These are phyloP conservation scores for Orbilia ellipsospora DNA, from an alignment of 2,329 filamentous ascomycete species.

Conservation along the genomic window DNA sequence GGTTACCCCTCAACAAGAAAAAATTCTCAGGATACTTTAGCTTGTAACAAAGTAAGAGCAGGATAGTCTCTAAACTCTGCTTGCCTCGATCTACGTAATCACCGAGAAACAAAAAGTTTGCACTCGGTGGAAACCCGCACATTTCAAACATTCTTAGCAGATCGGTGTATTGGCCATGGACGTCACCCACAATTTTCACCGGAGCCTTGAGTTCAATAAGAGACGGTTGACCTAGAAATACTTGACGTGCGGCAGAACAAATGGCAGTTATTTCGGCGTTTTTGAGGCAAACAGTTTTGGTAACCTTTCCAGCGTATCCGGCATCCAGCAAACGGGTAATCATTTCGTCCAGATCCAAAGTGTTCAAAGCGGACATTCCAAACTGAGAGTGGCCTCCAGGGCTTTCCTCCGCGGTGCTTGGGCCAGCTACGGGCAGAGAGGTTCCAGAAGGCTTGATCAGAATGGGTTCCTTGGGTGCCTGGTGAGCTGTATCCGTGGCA, in stretches of 20 bases:
- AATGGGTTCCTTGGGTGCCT: slow-evolving; percentile 87
- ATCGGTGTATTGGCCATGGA: slow-evolving; percentile 96
- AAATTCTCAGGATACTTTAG: slow-evolving; percentile 98
- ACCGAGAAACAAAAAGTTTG: slow-evolving; percentile 93
- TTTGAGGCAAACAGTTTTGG: slow-evolving; percentile 95
- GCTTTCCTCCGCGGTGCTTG: slow-evolving; percentile 66
- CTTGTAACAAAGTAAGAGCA: slow-evolving; percentile 94
- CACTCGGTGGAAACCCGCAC: slow-evolving; percentile 92
- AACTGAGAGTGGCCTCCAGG: slow-evolving; percentile 67
- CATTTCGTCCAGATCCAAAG: slow-evolving; percentile 95
- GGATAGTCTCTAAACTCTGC: slow-evolving; percentile 92
- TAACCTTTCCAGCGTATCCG: slow-evolving; percentile 94
- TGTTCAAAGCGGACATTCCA: slow-evolving; percentile 89
- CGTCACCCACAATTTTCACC: slow-evolving; percentile 97
- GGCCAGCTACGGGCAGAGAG: slow-evolving; percentile 73
- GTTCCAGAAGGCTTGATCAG: slow-evolving; percentile 81
- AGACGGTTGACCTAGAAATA: slow-evolving; percentile 90
- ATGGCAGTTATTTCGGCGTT: slow-evolving; percentile 97
- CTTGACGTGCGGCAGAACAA: slow-evolving; percentile 86
- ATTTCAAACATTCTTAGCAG: slow-evolving; percentile 97
- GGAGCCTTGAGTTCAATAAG: slow-evolving; percentile 91
- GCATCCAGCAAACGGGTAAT: slow-evolving; percentile 94
- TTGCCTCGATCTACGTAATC: slow-evolving; percentile 98
- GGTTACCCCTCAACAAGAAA: slow-evolving; percentile 91
- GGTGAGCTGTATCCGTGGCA: slow-evolving; percentile 68